Evolutionary conservation across 2,329 filamentous ascomycete species (phyloP), one percentile per base, ranked within the genome.

Genomic region (Chrysoporthe puriensis): DNA sequence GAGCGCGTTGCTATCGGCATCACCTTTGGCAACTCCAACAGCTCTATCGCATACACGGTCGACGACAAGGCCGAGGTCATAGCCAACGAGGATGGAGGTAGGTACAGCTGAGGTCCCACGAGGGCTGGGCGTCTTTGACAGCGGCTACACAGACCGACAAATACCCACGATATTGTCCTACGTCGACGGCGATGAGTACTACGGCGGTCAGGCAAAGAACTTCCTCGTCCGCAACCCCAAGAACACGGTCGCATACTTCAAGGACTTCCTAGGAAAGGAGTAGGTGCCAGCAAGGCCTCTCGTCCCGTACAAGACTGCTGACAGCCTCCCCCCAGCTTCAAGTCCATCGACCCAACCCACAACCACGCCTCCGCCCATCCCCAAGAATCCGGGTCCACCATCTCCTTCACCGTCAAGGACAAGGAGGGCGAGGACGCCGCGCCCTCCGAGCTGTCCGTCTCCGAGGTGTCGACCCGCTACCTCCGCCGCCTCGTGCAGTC

Each of bases 31-130:
- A 99, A 98, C 85, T 94, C 94, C 70, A 97, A 97, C 89, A 96
- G 93, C 84, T 97, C 94, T 70, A 97, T 99, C 82, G 95, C 95
- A 75, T 94, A 90, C 79, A 97, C 94, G 59, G 88, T 90, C 70
- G 95, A 98, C 77, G 95, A 96, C 81, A 97, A 96, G 85, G 91
- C 94, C 72, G 93, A 97, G 79, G 95, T 99, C 72, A 98, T 99
- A 82, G 96, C 96, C 77, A 98, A 99, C 83, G 96, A 98, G 84
- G 96, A 98, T 78, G 96, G 96, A 85, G 93, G 93, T 94, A 79
- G 77, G 88, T 81, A 36, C n/a, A 64, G 36, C 57, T 58, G 9
- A 21, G 56, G 42, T 7, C 52, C 11, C 1, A 6, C 50, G 42
- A n/a, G 36, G 59, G 14, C 36, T n/a, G n/a, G 18, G 13, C 1